Base-by-base conservation (phyloP, 495 filamentous ascomycete species). In the Terfezia boudieri region DNA sequence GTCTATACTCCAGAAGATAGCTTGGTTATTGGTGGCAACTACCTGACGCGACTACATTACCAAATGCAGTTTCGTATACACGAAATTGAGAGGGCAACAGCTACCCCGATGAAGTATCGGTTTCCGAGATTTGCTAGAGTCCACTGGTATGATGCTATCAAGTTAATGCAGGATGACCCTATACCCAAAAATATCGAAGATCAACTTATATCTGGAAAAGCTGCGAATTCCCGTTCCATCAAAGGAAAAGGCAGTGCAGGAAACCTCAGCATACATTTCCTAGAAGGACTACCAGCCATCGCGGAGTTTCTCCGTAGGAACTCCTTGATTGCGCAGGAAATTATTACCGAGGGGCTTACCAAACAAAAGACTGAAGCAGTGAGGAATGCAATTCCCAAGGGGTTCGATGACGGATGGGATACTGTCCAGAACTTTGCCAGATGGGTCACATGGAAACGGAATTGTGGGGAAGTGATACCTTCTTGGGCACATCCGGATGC, bases 1-100 rank as follows among this genome's bases (percentile, higher is more conserved):
- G 82, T 86, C 8, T 85, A 83, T 79, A 86, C 82, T 14, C 82
- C 82, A 2, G 74, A 80, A 57, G 78, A 84, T 61, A 84, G 80
- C 59, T 62, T 86, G 49, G 82, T 86, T 16, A 83, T 86, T 55
- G 82, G 82, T 22, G 82, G 82, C 23, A 86, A 86, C 63, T 85
- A 84, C 58, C 68, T 86, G 36, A 85, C 82, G 1, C 67, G 77
- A 36, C 67, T 82, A 58, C 79, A 82, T 52, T 84, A 80, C 60
- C 71, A 71, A 20, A 85, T 82, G 72, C 82, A 86, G 64, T 76
- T 86, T 61, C 74, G 76, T 51, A 70, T 86, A 8, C 72, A 77
- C 35, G 78, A 81, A 53, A 78, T 85, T 52, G 82, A 86, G 62
- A 84, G 82, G 61, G 73, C 76, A 46, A 85, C 81, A 54, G 80